Base-by-base conservation (phyloP, 202 grass and related monocot genomes). In the Musa balbisiana region DNA sequence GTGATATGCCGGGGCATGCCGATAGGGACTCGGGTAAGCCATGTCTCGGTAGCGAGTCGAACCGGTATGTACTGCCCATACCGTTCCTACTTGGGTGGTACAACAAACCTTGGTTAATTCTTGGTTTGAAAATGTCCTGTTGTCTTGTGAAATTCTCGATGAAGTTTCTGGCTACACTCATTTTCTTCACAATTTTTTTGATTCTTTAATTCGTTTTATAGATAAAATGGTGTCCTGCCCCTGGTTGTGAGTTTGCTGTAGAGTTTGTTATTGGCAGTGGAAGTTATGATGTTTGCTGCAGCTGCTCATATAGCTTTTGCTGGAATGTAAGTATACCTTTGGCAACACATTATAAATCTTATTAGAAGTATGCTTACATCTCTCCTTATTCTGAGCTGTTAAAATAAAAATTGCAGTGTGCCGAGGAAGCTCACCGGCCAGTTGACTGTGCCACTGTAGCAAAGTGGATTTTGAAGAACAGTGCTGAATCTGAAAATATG, bases 151-250 rank as follows among this genome's bases (percentile, higher is more conserved):
- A 17, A 50, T 69, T 17, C 29, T 49, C 2, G 15, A 8, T 15
- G 5, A 6, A 62, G 15, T 6, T 62, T 20, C 14, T 15, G 58
- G 13, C 17, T 19, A 62, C 11, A 8, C 11, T 17, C 49, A 49
- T 49, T 49, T 69, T 49, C 8, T 17, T 49, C 29, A 69, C 33
- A 69, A 49, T 49, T 56, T 81, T 77, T 20, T 19, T 81, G 6
- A 51, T 64, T 8, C 56, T 52, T 2, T 73, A 79, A 79, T 82
- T 33, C 84, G 72, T 90, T 79, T 21, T 86, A 85, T 83, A 99
- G 95, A 99, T 91, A 80, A 99, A 99, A 79, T 99, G 95, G 95
- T 99, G 95, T 67, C 95, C 95, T 85, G 91, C 95, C 56, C 95
- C 95, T 92, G 95, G 95, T 74, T 99, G 95, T 80, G 95, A 99